These are phyloP conservation scores for Ehretia macrophylla DNA, from an alignment of 257 asterid genomes.

Conservation along the genomic window DNA sequence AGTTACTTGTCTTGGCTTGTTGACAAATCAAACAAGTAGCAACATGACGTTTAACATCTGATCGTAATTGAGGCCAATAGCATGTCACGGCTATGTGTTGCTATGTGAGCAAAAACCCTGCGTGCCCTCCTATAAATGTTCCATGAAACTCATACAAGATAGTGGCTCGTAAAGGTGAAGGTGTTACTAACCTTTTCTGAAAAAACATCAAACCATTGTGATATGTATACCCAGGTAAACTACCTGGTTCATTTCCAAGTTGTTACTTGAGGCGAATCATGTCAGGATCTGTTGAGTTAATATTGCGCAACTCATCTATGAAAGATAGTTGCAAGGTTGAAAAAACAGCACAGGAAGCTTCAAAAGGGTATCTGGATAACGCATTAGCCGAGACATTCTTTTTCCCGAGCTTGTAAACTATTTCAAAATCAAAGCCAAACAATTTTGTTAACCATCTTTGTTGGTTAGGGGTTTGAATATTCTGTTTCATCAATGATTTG, in stretches of 20 bases:
- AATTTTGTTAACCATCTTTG: too few species aligned
- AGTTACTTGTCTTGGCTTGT: neutral
- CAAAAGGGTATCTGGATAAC: neutral
- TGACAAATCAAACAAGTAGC: neutral
- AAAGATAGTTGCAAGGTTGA: fast-evolving
- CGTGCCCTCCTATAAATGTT: too few species aligned
- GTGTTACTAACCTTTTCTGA: too few species aligned
- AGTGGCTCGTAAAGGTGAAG: too few species aligned
- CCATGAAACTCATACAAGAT: too few species aligned
- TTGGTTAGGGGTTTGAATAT: neutral
- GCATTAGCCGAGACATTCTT: slow-evolving; percentile 6
- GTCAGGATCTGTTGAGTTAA: too few species aligned
- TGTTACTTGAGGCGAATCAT: too few species aligned
- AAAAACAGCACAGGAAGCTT: neutral
- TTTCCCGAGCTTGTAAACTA: too few species aligned
- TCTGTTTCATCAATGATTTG: slow-evolving; percentile 1
- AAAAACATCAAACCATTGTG: neutral
- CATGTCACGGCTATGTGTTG: neutral
- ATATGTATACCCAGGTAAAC: too few species aligned
- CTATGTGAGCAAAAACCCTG: neutral
- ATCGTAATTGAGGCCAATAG: neutral
- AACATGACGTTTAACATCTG: neutral
- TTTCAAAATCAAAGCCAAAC: neutral
- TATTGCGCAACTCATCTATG: neutral
- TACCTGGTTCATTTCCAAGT: too few species aligned